Base-by-base conservation (phyloP, 108 stramenopile genomes). In the Mediolabrus comicus region DNA sequence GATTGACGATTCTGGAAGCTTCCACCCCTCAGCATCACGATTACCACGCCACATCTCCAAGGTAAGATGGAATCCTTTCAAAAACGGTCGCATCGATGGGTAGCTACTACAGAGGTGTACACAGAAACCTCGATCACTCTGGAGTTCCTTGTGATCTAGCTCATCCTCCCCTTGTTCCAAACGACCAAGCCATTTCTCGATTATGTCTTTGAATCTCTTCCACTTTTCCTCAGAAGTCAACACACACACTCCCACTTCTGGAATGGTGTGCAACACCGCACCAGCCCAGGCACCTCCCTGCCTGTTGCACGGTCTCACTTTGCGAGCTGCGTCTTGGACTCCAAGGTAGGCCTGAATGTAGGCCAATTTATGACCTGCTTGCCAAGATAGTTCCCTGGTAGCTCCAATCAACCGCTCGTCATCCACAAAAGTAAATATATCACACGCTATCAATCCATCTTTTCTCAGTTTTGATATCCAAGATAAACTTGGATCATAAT, bases 301-400 rank as follows among this genome's bases (percentile, higher is more conserved):
- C 34, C 41, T 29, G 19, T 25, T 55, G 8, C 46, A 24, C 24
- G 17, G 13, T 16, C 75, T 35, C 30, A 62, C 39, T 39, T 86
- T 83, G 32, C 74, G 1, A 32, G 78, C 59, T 6, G 81, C 79
- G 59, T 86, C 82, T 29, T 83, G 82, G 0, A 80, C 11, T 4
- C 85, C 85, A 1, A 74, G 31, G 33, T 67, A 65, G 28, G n/a
- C 35, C 39, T 67, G 36, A 10, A 32, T 46, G 2, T 56, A 28
- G n/a, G 55, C 71, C 0, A 71, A 9, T 0, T n/a, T 38, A 30
- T 69, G 69, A 24, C 35, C 62, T 2, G 53, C 72, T 11, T 27
- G 17, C 34, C 66, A 53, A 3, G 35, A 30, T 3, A 43, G 13
- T 11, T 72, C 57, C 30, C 49, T 72, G 0, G 56, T 34, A 8